Evolutionary conservation across 2,329 filamentous ascomycete species (phyloP).

Genomic region (Colletotrichum sojae): DNA sequence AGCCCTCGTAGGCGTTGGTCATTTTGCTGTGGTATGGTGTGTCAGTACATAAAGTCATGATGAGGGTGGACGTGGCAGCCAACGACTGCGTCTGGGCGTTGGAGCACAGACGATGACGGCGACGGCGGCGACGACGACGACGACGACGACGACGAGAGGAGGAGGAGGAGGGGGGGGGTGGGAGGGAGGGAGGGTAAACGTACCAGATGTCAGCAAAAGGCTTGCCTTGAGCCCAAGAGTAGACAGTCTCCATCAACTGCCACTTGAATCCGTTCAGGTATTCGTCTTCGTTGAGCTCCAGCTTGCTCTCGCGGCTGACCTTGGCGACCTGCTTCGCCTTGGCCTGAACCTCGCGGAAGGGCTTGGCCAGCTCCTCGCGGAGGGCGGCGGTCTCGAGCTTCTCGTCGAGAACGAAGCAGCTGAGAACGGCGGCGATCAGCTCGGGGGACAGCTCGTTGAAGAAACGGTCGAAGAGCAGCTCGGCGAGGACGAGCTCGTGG

Average conservation of each 20-base stretch:
- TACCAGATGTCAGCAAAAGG: constrained; percentile 96
- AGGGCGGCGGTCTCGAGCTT: constrained; percentile 85
- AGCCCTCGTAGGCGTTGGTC: constrained; percentile 98
- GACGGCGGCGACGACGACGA: no score
- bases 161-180: no score
- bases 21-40: constrained; percentile 80
- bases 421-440: constrained; percentile 86
- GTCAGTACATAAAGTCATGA: no score
- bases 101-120: no score
- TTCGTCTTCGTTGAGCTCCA: constrained; percentile 94
- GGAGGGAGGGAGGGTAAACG: constrained; percentile 53
- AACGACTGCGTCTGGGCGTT: no score
- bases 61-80: no score
- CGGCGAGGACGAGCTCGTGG: constrained; percentile 92
- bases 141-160: no score
- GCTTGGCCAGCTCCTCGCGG: constrained; percentile 88
- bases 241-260: constrained; percentile 97
- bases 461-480: constrained; percentile 96
- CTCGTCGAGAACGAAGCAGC: constrained; percentile 98
- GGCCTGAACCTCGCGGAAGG: constrained; percentile 86
- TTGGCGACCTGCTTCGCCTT: constrained; percentile 93
- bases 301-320: constrained; percentile 93
- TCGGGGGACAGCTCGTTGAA: constrained; percentile 97
- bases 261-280: constrained; percentile 92
- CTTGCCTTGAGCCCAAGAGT: constrained; percentile 90